phyloP scores from a whole-genome alignment of 306 rosid genomes.

The Dalbergia oliveri region DNA sequence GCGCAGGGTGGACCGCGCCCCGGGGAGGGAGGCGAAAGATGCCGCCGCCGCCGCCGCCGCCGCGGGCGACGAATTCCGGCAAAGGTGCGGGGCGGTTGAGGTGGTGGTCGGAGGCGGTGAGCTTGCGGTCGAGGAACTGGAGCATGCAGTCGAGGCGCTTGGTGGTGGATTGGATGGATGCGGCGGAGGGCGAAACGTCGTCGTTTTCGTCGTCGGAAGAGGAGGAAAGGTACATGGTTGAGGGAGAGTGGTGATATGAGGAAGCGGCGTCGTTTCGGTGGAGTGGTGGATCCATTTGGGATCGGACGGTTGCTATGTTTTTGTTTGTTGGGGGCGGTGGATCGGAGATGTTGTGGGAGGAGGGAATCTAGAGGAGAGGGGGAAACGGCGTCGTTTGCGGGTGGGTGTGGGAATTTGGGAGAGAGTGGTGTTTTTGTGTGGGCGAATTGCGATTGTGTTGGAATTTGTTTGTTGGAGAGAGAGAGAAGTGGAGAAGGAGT shows the following conservation, averaged over 20 bases:
- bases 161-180: slow-evolving; percentile 71
- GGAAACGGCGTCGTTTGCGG: background rate
- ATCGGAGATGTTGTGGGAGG: background rate
- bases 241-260: background rate
- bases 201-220: slow-evolving; percentile 60
- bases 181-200: slow-evolving; percentile 55
- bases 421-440: background rate
- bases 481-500: background rate
- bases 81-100: slow-evolving; percentile 44
- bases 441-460: background rate
- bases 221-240: background rate
- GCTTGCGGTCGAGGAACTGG: slow-evolving; percentile 88
- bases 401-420: background rate
- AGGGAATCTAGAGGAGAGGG: background rate
- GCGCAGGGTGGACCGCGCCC: slow-evolving; percentile 74
- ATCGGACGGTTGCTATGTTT: background rate
- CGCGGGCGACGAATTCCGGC: slow-evolving; percentile 79
- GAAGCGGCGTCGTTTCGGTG: slow-evolving; percentile 35
- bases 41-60: slow-evolving; percentile 72
- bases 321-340: background rate
- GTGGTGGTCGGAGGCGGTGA: slow-evolving; percentile 51
- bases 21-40: slow-evolving; percentile 71
- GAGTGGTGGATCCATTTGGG: slow-evolving; percentile 41
- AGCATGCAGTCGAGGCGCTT: slow-evolving; percentile 88
- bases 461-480: background rate